Evolutionary conservation across 2,329 filamentous ascomycete genomes (phyloP), one percentile per base, ranked within the genome.

Genomic region (Fusarium armeniacum): DNA sequence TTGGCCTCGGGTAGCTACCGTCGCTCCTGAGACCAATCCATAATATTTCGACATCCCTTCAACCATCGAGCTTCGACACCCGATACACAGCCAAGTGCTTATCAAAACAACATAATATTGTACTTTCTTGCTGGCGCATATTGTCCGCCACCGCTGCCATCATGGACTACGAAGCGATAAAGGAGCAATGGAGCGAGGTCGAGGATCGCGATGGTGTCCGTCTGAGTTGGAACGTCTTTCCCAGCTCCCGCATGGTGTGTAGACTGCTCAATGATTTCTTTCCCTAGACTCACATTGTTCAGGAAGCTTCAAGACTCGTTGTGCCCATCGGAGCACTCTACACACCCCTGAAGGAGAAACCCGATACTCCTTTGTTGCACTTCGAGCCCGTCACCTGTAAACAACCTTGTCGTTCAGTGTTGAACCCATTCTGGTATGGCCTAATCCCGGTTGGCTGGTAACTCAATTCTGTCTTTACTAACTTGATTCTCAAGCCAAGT

Each of bases 311-410:
- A 64, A 89, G 94, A 66, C 89, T 98, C 56, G 94, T 98, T 69
- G 96, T 98, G 36, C 96, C 96, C 65, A 98, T 99, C 76, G 96
- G 94, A 79, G 94, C 94, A 72, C 87, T 98, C 49, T 98, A 98
- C 82, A 99, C 95, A 4, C 94, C 95, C 7, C 83, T 98, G 75
- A 98, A 98, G 83, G 95, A 98, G 83, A 97, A 97, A 84, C 89
- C 91, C 24, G 92, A 97, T 70, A 93, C 93, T 26, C 93, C 94
- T 58, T 83, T 97, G 69, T 87, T 99, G 55, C 93, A 97, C 79
- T 98, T 98, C 82, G 95, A 98, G 82, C 96, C 96, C 20, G 93
- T 99, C 43, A 94, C 93, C 66, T 99, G 96, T 90, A 98, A 98
- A 83, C 89, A 92, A 79, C 96, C 96, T 67, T 99, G 96, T 82